Percentiles rank a stretch among this genome's conserved stretches.
These are phyloP conservation scores for Penicillium tannophilum DNA, from an alignment of 495 filamentous ascomycete genomes.

Conservation along the genomic window DNA sequence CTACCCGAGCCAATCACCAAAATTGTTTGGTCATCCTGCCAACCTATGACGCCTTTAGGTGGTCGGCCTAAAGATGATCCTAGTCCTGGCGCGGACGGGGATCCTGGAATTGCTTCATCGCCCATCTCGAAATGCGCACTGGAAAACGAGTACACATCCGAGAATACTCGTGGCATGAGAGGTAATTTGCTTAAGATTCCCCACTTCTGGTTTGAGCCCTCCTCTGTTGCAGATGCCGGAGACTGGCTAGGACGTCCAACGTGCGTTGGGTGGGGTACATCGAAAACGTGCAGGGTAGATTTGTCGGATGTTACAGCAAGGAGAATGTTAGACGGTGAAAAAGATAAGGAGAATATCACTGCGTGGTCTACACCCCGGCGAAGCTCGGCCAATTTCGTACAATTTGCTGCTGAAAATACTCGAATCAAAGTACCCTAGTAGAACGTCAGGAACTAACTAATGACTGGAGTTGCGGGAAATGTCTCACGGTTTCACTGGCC, in stretches of 20 bases:
- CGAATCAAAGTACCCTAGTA: constrained; percentile 82
- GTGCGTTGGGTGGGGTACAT: constrained; percentile 56
- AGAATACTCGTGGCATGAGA: constrained; percentile 76
- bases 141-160: constrained; percentile 80
- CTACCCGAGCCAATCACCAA: constrained; percentile 79
- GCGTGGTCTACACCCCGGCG: constrained; percentile 88
- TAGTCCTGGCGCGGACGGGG: constrained; percentile 42
- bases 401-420: constrained; percentile 75
- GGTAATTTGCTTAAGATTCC: constrained; percentile 77
- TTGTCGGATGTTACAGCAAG: constrained; percentile 97
- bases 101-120: constrained; percentile 58
- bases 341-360: constrained; percentile 80
- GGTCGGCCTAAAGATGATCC: constrained; percentile 57
- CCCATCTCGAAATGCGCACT: constrained; percentile 77
- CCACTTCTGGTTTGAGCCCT: constrained; percentile 68
- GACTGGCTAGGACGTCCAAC: constrained; percentile 36
- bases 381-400: constrained; percentile 77
- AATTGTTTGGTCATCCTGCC: constrained; percentile 68
- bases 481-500: constrained; percentile 79
- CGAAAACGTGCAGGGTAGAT: constrained; percentile 91
- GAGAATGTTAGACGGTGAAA: constrained; percentile 75
- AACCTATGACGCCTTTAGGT: constrained; percentile 75
- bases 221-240: constrained; percentile 41
- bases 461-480: neutral
- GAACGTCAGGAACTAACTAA: constrained; percentile 9